Base-by-base conservation (phyloP, 2,329 filamentous ascomycete species). In the Chaetomium strumarium region DNA sequence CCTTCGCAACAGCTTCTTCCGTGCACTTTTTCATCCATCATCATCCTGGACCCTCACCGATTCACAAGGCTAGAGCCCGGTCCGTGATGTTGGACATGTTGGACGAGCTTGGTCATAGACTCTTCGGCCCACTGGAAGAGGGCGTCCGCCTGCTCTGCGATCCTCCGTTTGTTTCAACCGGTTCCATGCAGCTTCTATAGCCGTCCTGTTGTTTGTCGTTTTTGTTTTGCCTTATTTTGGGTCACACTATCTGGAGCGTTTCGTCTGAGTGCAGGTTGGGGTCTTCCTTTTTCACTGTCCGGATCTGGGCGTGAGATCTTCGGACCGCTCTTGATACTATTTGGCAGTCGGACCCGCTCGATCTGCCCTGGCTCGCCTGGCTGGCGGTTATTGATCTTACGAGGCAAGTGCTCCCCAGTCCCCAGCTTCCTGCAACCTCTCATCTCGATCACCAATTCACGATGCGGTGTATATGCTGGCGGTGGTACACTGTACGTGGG, bases 251-350 rank as follows among this genome's bases (percentile, higher is more conserved):
- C 30, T 14, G 30, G 43, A 12, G 34, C 17, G 49, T 40, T 37
- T 19, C 20, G 20, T 30, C 24, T 31, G 10, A n/a, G 16, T 34
- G 16, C 20, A 9, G 10, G 31, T 31, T 13, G 19, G 7, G 17
- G 20, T 12, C 9, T 29, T 45, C 49, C 54, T 52, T 51, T 57
- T 51, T 57, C 44, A 41, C 46, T 41, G 49, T 24, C 47, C 49
- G 52, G 45, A 47, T 43, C 51, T 52, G 45, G 49, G 46, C 31
- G 36, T 49, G 41, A 57, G 16, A 42, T 57, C 52, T 53, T 52
- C 55, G 57, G 52, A 43, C 37, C 43, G 40, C 44, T 42, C 46
- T 40, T 11, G 41, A 42, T 19, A 31, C 19, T 24, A 16, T 46
- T 40, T 48, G 51, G 51, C 51, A 56, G 31, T 51, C 55, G 45